These are phyloP conservation scores for Durusdinium trenchii DNA, from an alignment of 73 alveolate genomes.

Conservation along the genomic window DNA sequence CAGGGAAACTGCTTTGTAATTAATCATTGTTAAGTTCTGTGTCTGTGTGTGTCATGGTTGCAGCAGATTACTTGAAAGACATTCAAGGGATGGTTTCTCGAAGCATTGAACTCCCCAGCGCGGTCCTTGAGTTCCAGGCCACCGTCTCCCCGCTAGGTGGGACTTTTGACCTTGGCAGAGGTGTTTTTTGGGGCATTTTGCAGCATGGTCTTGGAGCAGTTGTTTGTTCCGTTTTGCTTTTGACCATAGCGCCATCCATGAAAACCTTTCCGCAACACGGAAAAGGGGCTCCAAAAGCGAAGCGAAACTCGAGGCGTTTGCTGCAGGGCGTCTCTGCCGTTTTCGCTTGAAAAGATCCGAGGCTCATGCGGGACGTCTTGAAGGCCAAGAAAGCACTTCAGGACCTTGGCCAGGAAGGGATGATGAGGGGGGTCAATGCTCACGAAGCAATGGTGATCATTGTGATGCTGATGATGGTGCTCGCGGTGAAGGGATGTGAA, in stretches of 20 bases:
- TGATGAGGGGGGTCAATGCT: background rate
- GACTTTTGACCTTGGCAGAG: too few relatives aligned
- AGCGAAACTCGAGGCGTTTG: background rate
- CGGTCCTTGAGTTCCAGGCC: too few relatives aligned
- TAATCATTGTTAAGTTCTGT: too few relatives aligned
- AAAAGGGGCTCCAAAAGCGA: background rate
- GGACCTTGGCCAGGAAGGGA: too few relatives aligned
- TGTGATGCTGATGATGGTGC: background rate
- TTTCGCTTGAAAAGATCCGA: background rate
- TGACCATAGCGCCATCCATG: background rate
- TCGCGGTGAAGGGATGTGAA: background rate
- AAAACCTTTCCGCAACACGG: background rate
- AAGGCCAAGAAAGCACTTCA: background rate
- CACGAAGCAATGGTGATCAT: background rate
- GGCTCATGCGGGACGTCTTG: slow-evolving; percentile 43
- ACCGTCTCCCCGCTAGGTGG: too few relatives aligned
- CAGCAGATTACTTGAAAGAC: too few relatives aligned
- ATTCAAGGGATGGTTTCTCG: too few relatives aligned
- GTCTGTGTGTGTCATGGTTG: too few relatives aligned
- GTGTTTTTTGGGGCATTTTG: background rate
- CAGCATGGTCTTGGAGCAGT: background rate
- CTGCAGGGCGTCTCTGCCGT: background rate
- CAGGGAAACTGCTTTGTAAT: too few relatives aligned
- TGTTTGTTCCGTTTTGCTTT: background rate
- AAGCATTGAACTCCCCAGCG: too few relatives aligned